These are phyloP conservation scores for Brettanomyces anomalus DNA, from an alignment of 805 yeast genomes.

Conservation along the genomic window DNA sequence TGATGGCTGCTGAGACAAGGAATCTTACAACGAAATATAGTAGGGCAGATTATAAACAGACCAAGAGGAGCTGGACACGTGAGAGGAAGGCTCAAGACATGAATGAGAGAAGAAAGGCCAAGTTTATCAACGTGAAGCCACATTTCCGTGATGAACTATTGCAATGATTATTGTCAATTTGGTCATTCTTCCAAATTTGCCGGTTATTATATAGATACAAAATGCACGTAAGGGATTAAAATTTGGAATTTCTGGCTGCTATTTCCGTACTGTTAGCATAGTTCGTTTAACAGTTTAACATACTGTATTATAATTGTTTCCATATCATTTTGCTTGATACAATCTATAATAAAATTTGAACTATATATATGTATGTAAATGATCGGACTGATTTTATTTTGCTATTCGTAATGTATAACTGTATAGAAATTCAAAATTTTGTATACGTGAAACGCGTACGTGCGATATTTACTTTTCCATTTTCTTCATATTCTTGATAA, in stretches of 20 bases:
- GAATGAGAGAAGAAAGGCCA: constrained; percentile 48
- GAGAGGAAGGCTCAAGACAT: constrained; percentile 40
- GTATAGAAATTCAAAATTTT: no score
- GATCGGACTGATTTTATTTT: no score
- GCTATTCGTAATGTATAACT: no score
- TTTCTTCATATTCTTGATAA: no score
- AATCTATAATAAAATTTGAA: no score
- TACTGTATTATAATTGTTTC: no score
- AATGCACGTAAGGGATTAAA: neutral
- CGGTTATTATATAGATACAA: neutral
- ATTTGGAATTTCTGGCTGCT: neutral
- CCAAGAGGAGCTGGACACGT: constrained; percentile 56
- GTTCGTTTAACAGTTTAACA: no score
- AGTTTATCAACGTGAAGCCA: constrained; percentile 70
- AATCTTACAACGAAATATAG: constrained; percentile 30
- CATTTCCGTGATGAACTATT: constrained; percentile 76
- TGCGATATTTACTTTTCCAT: no score
- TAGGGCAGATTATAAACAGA: constrained; percentile 30
- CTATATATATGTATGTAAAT: no score
- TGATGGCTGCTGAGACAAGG: constrained; percentile 68
- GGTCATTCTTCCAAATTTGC: neutral
- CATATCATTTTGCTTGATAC: no score
- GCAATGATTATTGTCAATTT: constrained; percentile 15
- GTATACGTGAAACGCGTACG: no score
- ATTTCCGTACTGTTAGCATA: neutral